Base-by-base conservation (phyloP, 495 filamentous ascomycete species). In the Penicillium manginii region DNA sequence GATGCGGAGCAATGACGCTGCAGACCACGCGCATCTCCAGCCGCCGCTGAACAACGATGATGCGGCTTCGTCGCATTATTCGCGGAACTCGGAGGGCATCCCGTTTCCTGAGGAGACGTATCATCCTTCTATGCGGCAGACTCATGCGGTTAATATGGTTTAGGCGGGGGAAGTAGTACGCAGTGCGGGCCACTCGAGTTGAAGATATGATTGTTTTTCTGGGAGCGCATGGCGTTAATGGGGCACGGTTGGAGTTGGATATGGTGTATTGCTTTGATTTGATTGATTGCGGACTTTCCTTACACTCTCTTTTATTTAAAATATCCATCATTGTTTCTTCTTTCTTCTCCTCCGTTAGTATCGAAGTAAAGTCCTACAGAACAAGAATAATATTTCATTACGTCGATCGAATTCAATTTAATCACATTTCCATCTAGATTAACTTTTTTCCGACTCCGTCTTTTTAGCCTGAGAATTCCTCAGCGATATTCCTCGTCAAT, bases 51-150 rank as follows among this genome's bases (percentile, higher is more conserved):
- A 40, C 46, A 37, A 48, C 45, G 18, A 66, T n/a, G 71, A 78
- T 52, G 64, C 67, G 31, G 69, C 77, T 19, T 77, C 75, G 22
- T 75, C 73, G 22, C 72, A 68, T 45, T 78, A 77, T 51, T 73
- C 73, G 14, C 69, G 73, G 18, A 67, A 74, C 45, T 64, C 69
- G 12, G 57, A 62, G 2, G 70, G 69, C 2, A 54, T 80, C 15
- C 61, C 69, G 4, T 63, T 70, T 11, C 81, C 81, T 11, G 72
- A 81, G 64, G 51, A 74, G 49, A 74, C 80, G 12, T 76, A 80
- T 61, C 80, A 84, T 65, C 81, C 81, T 23, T 74, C 78, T 10
- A 47, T 47, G 45, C 45, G 45, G 8, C 40, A 43, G 40, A 18
- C 17, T 3, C 1, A 45, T 19, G 42, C n/a, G n/a, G 42, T 7